These are phyloP conservation scores for Schwanniomyces etchellsii DNA, from an alignment of 1,139 yeast species.

Conservation along the genomic window DNA sequence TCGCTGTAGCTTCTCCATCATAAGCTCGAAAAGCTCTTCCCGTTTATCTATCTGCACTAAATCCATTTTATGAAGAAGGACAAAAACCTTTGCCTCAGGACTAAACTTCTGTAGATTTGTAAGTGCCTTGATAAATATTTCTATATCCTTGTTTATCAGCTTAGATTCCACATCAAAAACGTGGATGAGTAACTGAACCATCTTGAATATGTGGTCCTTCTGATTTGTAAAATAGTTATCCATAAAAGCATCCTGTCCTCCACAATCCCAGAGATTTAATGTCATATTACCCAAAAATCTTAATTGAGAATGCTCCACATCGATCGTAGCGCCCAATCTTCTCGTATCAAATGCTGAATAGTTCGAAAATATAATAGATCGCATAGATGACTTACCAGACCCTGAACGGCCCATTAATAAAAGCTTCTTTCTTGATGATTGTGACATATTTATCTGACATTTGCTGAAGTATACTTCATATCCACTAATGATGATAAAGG, in stretches of 20 bases:
- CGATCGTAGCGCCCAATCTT: conserved; percentile 93
- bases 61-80: conserved; percentile 93
- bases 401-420: conserved; percentile 85
- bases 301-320: conserved; percentile 93
- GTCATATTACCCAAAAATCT: conserved; percentile 94
- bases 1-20: conserved; percentile 77
- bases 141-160: conserved; percentile 89
- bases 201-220: conserved; percentile 85
- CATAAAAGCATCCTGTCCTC: conserved; percentile 96
- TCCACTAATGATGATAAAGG: no score
- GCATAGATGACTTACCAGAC: conserved; percentile 95
- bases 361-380: conserved; percentile 90
- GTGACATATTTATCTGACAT: no score
- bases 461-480: no score
- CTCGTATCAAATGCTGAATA: conserved; percentile 96
- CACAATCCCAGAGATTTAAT: conserved; percentile 95
- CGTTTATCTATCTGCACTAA: conserved; percentile 83
- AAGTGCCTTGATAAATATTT: conserved; percentile 79
- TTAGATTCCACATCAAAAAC: conserved; percentile 95
- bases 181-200: conserved; percentile 95
- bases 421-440: conserved; percentile 37
- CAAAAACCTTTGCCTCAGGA: conserved; percentile 90
- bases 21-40: conserved; percentile 73
- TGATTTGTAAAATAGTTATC: conserved; percentile 87
- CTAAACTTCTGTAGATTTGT: conserved; percentile 78